phyloP scores from a whole-genome alignment of 2,329 filamentous ascomycete species.

The Aspergillus hiratsukae region DNA sequence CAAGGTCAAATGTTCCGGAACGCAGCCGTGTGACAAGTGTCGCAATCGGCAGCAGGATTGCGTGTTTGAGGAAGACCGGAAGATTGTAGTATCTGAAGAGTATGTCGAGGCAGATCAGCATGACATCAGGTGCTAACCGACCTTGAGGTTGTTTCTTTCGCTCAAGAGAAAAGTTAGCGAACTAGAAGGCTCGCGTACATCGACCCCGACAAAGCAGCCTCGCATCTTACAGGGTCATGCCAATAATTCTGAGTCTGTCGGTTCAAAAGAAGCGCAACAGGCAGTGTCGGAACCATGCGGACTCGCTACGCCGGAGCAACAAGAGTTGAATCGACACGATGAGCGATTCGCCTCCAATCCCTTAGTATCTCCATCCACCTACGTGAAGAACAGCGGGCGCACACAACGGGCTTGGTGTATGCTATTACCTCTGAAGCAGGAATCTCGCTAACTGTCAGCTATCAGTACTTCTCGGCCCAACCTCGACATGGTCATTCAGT shows the following conservation, averaged over 20 bases:
- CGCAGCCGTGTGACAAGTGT: conserved; percentile 35
- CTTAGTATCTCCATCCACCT: conserved; percentile 30
- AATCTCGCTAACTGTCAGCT: background rate
- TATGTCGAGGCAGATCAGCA: conserved; percentile 9
- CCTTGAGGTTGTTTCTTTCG: conserved; percentile 13
- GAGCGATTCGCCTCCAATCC: conserved; percentile 20
- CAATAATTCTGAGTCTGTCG: background rate
- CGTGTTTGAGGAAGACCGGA: conserved; percentile 39
- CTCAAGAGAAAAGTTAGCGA: conserved; percentile 15
- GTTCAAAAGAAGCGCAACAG: background rate
- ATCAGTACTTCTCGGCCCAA: conserved; percentile 49
- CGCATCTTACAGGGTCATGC: background rate
- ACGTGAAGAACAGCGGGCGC: conserved; percentile 5
- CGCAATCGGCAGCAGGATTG: conserved; percentile 33
- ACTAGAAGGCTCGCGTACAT: conserved; percentile 6
- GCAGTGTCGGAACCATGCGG: background rate
- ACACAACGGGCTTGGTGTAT: conserved; percentile 14
- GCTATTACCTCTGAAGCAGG: background rate
- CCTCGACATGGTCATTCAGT: conserved; percentile 53
- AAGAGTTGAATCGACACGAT: conserved; percentile 21
- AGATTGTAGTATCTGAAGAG: conserved; percentile 43
- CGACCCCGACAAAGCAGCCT: background rate
- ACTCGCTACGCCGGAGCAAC: conserved; percentile 3
- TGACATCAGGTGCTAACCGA: background rate
- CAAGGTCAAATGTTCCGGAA: conserved; percentile 38